A percentile compares a stretch with the other conserved stretches of the same genome.
These are phyloP conservation scores for Paecilomyces niveus DNA, from an alignment of 2,329 filamentous ascomycete genomes.

Conservation along the genomic window DNA sequence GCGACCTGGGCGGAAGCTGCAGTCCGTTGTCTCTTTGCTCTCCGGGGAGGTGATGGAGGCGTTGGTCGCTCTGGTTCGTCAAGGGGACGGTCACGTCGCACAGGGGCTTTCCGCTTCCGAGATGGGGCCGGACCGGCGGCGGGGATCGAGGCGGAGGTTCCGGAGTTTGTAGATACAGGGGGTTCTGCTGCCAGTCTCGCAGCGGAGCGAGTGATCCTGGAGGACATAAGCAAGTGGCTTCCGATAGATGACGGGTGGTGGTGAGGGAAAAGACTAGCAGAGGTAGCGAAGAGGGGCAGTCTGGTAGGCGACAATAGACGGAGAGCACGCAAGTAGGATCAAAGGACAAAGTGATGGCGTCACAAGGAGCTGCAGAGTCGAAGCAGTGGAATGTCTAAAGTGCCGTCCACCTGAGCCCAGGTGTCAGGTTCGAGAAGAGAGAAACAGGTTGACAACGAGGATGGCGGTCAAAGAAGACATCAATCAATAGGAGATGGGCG, in stretches of 20 bases:
- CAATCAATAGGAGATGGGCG: conserved; percentile 10
- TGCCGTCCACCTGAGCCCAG: neutral
- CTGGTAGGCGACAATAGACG: neutral
- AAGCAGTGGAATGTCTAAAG: neutral
- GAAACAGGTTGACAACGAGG: conserved; percentile 1
- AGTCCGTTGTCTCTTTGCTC: conserved; percentile 66
- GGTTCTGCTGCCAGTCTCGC: conserved; percentile 75
- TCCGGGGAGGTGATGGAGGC: conserved; percentile 40
- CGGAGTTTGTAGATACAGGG: conserved; percentile 36
- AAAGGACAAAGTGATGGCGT: neutral
- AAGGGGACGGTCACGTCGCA: conserved; percentile 41
- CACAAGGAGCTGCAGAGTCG: neutral
- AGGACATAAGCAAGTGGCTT: conserved; percentile 71
- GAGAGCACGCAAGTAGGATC: conserved; percentile 3
- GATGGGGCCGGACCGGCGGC: conserved; percentile 43
- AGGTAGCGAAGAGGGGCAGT: conserved; percentile 3
- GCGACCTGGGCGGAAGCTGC: conserved; percentile 40
- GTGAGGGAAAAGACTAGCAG: conserved; percentile 2
- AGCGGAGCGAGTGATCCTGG: conserved; percentile 92
- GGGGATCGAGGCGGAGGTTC: conserved; percentile 30
- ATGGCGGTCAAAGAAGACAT: conserved; percentile 6
- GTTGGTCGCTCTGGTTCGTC: conserved; percentile 27
- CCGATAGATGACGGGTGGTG: conserved; percentile 4
- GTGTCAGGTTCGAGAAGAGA: neutral
- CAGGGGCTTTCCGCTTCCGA: conserved; percentile 70